phyloP scores from a whole-genome alignment of 106 monocot species.

The Iris macrosiphon region DNA sequence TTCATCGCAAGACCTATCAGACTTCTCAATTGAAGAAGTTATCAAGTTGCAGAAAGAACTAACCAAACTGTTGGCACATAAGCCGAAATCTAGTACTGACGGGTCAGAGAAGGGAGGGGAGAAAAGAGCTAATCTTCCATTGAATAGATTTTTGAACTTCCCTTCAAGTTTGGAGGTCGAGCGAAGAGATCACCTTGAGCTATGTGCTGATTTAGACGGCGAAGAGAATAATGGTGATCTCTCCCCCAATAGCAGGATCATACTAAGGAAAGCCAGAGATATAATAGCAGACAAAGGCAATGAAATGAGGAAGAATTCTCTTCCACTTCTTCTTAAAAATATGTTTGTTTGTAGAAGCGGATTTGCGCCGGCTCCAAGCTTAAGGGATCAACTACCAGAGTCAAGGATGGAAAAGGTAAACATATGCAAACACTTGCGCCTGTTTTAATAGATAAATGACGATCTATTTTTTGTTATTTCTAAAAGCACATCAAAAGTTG shows the following conservation, averaged over 20 bases:
- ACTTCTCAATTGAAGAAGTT: constrained; percentile 66
- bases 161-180: constrained; percentile 56
- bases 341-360: constrained; percentile 51
- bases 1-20: constrained; percentile 29
- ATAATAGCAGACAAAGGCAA: constrained; percentile 27
- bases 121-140: constrained; percentile 24
- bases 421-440: not conserved
- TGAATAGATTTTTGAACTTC: constrained; percentile 48
- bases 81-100: constrained; percentile 12
- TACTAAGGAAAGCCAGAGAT: constrained; percentile 46
- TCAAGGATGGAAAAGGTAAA: constrained; percentile 74
- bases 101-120: constrained; percentile 16
- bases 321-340: constrained; percentile 69
- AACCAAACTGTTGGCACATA: constrained; percentile 34
- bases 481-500: too few species aligned
- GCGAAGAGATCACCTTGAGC: constrained; percentile 1
- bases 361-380: constrained; percentile 40
- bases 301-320: constrained; percentile 32
- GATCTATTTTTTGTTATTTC: not conserved
- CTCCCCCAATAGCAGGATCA: constrained; percentile 57
- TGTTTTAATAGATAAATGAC: too few species aligned
- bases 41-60: constrained; percentile 50
- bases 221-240: constrained; percentile 31
- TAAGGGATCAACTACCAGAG: constrained; percentile 51
- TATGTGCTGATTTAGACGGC: constrained; percentile 2